A percentile compares a stretch with the other conserved stretches of the same genome.
These are phyloP conservation scores for Magnaporthales sp. DNA, from an alignment of 2,329 filamentous ascomycete species.

Conservation along the genomic window DNA sequence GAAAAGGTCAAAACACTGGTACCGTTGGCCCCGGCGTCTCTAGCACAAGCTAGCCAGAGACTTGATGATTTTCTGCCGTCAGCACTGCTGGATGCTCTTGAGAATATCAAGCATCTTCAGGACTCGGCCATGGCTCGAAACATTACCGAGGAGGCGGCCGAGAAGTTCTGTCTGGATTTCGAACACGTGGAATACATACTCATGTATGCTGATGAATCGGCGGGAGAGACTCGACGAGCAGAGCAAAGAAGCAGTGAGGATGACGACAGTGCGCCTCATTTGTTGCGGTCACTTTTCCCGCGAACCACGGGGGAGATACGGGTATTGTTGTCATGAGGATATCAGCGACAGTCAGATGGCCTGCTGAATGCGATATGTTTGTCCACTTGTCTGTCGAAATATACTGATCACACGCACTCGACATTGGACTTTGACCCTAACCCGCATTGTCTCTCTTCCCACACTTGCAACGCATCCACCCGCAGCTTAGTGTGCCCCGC, in stretches of 20 bases:
- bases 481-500: background rate
- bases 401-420: background rate
- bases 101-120: constrained; percentile 67
- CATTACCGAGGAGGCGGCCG: constrained; percentile 75
- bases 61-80: constrained; percentile 89
- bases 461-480: background rate
- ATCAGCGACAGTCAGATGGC: background rate
- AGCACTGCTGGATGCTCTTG: constrained; percentile 83
- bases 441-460: background rate
- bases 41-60: constrained; percentile 63
- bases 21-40: constrained; percentile 47
- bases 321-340: constrained; percentile 45
- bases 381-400: background rate
- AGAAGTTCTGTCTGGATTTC: constrained; percentile 80
- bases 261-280: constrained; percentile 16
- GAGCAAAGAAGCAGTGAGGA: constrained; percentile 11
- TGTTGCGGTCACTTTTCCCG: constrained; percentile 40
- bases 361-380: background rate
- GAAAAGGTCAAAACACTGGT: constrained; percentile 44
- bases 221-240: constrained; percentile 8
- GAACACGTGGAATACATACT: constrained; percentile 48
- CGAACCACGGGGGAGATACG: constrained; percentile 52
- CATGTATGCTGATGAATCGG: constrained; percentile 30
- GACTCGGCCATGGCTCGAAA: constrained; percentile 63
- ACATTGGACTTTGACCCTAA: background rate